Evolutionary conservation across 208 protist genomes (phyloP).

Genomic region (Leishmania tarentolae): DNA sequence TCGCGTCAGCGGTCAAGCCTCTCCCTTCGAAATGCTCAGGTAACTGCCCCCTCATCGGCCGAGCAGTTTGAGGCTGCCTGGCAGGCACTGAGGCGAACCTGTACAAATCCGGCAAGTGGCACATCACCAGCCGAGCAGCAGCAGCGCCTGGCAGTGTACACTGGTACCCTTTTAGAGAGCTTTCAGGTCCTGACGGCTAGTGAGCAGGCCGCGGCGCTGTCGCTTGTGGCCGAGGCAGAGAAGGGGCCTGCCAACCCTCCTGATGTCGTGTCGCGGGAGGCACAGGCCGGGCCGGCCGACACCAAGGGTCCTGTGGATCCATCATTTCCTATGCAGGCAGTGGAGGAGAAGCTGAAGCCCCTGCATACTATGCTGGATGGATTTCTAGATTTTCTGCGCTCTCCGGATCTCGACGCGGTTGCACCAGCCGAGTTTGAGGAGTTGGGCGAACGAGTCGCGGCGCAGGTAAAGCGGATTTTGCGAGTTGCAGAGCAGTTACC

Average conservation of each 20-base stretch:
- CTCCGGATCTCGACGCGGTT: slow-evolving; percentile 28
- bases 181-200: slow-evolving; percentile 40
- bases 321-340: not conserved
- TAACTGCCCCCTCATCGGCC: not conserved
- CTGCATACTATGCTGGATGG: slow-evolving; percentile 70
- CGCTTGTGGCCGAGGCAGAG: slow-evolving; percentile 37
- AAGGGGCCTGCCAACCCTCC: not conserved
- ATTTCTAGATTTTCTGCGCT: slow-evolving; percentile 56
- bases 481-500: slow-evolving; percentile 50
- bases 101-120: slow-evolving; percentile 2
- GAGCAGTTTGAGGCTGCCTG: slow-evolving; percentile 30
- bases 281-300: not conserved
- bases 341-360: slow-evolving; percentile 26
- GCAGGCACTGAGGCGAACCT: slow-evolving; percentile 26
- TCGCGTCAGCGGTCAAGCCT: slow-evolving; percentile 13
- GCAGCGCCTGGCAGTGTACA: slow-evolving; percentile 34
- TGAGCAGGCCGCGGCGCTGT: slow-evolving; percentile 48
- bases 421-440: slow-evolving; percentile 30
- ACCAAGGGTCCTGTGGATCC: not conserved
- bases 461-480: slow-evolving; percentile 51
- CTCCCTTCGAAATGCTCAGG: not conserved
- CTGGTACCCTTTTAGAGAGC: slow-evolving; percentile 45
- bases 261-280: not conserved
- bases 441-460: slow-evolving; percentile 36
- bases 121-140: slow-evolving; percentile 26